phyloP scores from a whole-genome alignment of 2,329 filamentous ascomycete genomes.

The Orbilia oligospora region DNA sequence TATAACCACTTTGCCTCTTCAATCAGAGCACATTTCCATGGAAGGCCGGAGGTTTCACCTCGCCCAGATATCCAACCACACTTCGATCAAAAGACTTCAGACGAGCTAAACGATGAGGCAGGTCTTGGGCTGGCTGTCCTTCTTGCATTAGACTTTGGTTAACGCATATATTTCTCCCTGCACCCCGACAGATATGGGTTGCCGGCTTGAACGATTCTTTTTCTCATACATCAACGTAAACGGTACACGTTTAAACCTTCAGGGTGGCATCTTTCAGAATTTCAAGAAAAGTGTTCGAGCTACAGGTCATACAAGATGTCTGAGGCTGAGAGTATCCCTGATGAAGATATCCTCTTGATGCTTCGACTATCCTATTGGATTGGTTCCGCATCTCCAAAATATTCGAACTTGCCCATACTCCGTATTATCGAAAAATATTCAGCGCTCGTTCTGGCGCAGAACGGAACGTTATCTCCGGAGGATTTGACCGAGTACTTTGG shows the following conservation, averaged over 20 bases:
- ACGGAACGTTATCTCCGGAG: slow-evolving; percentile 18
- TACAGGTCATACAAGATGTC: neutral
- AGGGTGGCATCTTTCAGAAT: neutral
- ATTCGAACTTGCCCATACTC: neutral
- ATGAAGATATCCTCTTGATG: neutral
- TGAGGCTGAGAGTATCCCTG: neutral
- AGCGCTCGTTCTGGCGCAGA: neutral
- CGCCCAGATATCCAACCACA: neutral
- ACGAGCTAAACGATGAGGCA: no score
- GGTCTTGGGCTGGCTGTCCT: no score
- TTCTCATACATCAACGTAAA: neutral
- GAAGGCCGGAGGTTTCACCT: neutral
- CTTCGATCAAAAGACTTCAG: neutral
- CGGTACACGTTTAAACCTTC: no score
- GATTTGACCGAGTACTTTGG: slow-evolving; percentile 23
- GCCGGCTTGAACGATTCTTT: neutral
- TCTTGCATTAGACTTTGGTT: neutral
- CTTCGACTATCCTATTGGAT: neutral
- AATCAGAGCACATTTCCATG: neutral
- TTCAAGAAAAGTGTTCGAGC: neutral
- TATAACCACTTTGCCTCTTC: neutral
- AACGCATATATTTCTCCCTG: neutral
- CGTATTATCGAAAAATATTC: slow-evolving; percentile 13
- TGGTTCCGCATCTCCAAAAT: slow-evolving; percentile 32
- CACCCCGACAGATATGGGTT: neutral